Conservation (phyloP, 345 rosid species). For the Mallotus nudiflorus region DNA sequence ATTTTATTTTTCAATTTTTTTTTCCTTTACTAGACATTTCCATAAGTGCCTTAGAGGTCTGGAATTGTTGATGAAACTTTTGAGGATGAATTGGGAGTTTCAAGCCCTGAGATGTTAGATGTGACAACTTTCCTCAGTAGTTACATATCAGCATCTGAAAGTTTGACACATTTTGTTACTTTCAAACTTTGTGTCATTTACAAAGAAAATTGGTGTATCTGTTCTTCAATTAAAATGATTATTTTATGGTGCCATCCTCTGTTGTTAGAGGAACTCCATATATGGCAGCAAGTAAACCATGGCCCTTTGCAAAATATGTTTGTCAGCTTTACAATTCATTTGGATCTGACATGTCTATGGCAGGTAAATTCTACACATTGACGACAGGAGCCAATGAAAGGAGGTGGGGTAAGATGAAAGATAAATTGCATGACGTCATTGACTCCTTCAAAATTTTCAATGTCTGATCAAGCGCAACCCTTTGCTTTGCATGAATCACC, state of each 20-base stretch:
- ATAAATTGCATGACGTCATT: conserved; percentile 59
- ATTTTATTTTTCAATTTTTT: too few species aligned
- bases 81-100: background rate
- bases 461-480: conserved; percentile 20
- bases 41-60: background rate
- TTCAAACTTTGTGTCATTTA: background rate
- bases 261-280: background rate
- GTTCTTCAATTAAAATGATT: background rate
- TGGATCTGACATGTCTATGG: conserved; percentile 10
- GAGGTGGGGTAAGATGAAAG: conserved; percentile 95
- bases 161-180: too few species aligned
- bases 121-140: background rate
- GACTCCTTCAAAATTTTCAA: conserved; percentile 73
- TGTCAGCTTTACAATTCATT: background rate
- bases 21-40: background rate
- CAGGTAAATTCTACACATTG: conserved; percentile 85
- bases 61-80: background rate
- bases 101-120: background rate
- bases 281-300: background rate
- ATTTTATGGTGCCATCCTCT: background rate
- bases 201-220: background rate
- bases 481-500: conserved; percentile 17
- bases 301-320: background rate
- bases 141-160: background rate
- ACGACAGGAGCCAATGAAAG: conserved; percentile 88